These are phyloP conservation scores for Erysimum cheiranthoides DNA, from an alignment of 345 rosid species.

Conservation along the genomic window DNA sequence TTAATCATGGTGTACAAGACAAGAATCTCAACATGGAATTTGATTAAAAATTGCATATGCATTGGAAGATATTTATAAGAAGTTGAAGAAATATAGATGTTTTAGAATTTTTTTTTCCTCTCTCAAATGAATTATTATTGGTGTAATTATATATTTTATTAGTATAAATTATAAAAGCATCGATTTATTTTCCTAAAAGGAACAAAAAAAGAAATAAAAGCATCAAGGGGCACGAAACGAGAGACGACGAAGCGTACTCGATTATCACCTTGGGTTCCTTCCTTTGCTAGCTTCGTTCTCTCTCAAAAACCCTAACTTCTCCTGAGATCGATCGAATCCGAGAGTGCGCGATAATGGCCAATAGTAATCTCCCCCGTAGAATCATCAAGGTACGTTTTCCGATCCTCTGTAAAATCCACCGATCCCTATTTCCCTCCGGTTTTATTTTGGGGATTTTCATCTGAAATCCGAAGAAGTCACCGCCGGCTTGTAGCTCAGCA, in stretches of 20 bases:
- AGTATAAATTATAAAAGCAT: neutral
- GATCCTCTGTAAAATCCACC: constrained; percentile 29
- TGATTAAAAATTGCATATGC: neutral
- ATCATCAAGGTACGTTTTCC: constrained; percentile 83
- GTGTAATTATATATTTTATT: neutral
- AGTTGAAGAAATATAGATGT: neutral
- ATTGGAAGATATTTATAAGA: neutral
- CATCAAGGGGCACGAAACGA: constrained; percentile 26
- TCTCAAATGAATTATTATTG: neutral
- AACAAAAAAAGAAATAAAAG: constrained; percentile 20
- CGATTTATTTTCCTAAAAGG: neutral
- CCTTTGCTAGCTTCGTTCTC: constrained; percentile 5
- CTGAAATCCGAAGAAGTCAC: constrained; percentile 4
- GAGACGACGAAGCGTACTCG: constrained; percentile 39
- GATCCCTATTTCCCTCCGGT: constrained; percentile 11
- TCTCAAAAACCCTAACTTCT: constrained; percentile 38
- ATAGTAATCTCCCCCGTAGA: constrained; percentile 96
- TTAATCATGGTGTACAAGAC: neutral
- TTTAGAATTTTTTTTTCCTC: too few relatives aligned
- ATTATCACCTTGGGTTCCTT: constrained; percentile 1
- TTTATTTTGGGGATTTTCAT: constrained; percentile 19
- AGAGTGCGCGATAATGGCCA: constrained; percentile 63
- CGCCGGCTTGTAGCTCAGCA: neutral
- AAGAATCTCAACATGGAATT: neutral
- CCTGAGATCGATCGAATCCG: constrained; percentile 33